phyloP scores from a whole-genome alignment of 345 rosid genomes.

The Kandelia obovata region DNA sequence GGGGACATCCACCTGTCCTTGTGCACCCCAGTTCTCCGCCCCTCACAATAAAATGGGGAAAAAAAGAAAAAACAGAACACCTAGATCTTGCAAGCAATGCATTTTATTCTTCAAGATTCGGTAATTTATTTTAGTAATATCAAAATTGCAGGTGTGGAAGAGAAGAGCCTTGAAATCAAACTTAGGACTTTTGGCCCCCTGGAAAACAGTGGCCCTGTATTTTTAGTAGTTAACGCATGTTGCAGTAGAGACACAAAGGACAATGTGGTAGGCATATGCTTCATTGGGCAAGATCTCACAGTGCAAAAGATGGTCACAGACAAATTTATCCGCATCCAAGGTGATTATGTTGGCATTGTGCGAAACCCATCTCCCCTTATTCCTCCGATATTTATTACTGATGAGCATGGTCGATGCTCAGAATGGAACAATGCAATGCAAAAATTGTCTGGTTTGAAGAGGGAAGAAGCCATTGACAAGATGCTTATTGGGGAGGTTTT shows the following conservation, averaged over 20 bases:
- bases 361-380: conserved; percentile 65
- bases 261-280: conserved; percentile 69
- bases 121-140: conserved; percentile 7
- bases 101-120: neutral
- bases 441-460: conserved; percentile 67
- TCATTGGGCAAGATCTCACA: conserved; percentile 76
- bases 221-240: conserved; percentile 67
- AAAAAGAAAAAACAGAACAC: too few species aligned
- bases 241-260: conserved; percentile 57
- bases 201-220: conserved; percentile 49
- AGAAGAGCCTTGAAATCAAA: conserved; percentile 60
- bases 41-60: too few species aligned
- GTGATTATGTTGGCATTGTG: conserved; percentile 70
- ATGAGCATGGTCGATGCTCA: conserved; percentile 61
- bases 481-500: conserved; percentile 82
- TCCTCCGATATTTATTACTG: conserved; percentile 76
- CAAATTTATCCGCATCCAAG: conserved; percentile 56
- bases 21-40: too few species aligned
- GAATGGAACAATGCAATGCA: conserved; percentile 89
- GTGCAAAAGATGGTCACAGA: conserved; percentile 53
- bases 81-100: too few species aligned
- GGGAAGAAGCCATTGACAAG: conserved; percentile 57
- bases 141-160: conserved; percentile 60
- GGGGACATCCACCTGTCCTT: neutral
- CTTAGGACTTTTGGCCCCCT: conserved; percentile 48